Evolutionary conservation across 2,329 filamentous ascomycete genomes (phyloP).

Genomic region (Sporothrix euskadiensis): DNA sequence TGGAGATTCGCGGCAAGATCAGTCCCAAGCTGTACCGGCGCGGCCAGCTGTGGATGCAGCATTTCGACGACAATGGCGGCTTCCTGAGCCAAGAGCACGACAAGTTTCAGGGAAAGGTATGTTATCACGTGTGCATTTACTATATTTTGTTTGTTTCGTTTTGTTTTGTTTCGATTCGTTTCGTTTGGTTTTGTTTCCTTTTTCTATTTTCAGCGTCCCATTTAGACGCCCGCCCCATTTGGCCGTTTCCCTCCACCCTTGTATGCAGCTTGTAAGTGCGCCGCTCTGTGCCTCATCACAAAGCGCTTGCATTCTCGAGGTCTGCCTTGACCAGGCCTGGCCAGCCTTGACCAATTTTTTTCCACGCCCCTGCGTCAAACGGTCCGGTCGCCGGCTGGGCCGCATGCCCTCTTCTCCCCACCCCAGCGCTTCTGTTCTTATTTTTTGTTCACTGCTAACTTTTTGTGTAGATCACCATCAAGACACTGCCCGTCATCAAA

Average conservation of each 20-base stretch:
- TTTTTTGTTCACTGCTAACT: not conserved
- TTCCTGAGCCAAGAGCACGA: conserved; percentile 85
- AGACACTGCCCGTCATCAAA: conserved; percentile 69
- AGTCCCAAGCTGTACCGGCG: conserved; percentile 85
- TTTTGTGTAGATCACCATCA: conserved; percentile 60
- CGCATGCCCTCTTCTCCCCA: not conserved
- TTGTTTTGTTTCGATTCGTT: not conserved
- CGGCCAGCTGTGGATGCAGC: conserved; percentile 70
- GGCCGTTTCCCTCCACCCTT: not conserved
- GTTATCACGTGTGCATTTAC: conserved; percentile 35
- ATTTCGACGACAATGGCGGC: conserved; percentile 83
- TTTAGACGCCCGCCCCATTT: not conserved
- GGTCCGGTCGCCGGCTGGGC: conserved; percentile 1
- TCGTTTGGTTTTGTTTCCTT: no score
- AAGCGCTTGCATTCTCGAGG: not conserved
- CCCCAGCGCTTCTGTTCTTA: not conserved
- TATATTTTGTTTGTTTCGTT: conserved; percentile 5
- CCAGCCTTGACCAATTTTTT: not conserved
- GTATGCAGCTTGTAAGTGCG: conserved; percentile 22
- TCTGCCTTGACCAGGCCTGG: not conserved
- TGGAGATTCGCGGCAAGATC: conserved; percentile 92
- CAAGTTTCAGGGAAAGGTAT: conserved; percentile 79
- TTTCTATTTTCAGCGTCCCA: not conserved
- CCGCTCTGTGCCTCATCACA: not conserved
- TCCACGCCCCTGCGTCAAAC: not conserved